These are phyloP conservation scores for Marchantia polymorpha DNA, from an alignment of 225 moss, liverwort and hornwort species.

Conservation along the genomic window DNA sequence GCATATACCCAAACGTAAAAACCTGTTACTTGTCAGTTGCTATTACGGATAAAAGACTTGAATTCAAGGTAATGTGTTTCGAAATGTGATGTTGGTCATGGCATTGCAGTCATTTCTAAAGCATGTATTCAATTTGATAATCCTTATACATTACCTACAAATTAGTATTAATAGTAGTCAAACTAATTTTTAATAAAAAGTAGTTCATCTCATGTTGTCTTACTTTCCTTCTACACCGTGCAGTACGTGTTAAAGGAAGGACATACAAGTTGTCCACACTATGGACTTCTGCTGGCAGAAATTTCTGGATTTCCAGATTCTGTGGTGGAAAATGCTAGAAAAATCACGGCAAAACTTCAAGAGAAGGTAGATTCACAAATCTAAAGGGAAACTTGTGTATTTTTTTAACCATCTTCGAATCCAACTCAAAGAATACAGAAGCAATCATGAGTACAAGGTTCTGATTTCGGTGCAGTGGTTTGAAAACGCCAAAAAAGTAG, in stretches of 20 bases:
- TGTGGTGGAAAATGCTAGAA: slow-evolving; percentile 59
- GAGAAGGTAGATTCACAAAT: slow-evolving; percentile 21
- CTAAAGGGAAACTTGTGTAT: background rate
- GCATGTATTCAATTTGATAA: background rate
- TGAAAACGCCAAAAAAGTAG: too few species aligned
- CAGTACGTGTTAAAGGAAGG: slow-evolving; percentile 84
- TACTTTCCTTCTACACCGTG: background rate
- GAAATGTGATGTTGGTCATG: background rate
- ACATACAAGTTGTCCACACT: slow-evolving; percentile 65
- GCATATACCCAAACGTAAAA: slow-evolving; percentile 74
- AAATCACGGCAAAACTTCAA: slow-evolving; percentile 35
- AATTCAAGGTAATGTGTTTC: slow-evolving; percentile 63
- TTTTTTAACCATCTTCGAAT: background rate
- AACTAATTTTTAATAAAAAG: too few species aligned
- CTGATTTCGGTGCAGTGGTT: too few species aligned
- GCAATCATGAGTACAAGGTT: too few species aligned
- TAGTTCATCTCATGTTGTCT: background rate
- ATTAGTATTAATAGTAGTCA: too few species aligned
- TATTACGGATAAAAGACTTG: slow-evolving; percentile 55
- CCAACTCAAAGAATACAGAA: too few species aligned
- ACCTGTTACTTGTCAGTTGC: slow-evolving; percentile 67
- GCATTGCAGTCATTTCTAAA: background rate
- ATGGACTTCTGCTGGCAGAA: slow-evolving; percentile 82
- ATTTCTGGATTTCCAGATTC: slow-evolving; percentile 66
- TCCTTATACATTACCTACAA: background rate